These are phyloP conservation scores for Boletus semigastroideus DNA, from an alignment of 1,284 basidiomycete genomes.

Conservation along the genomic window DNA sequence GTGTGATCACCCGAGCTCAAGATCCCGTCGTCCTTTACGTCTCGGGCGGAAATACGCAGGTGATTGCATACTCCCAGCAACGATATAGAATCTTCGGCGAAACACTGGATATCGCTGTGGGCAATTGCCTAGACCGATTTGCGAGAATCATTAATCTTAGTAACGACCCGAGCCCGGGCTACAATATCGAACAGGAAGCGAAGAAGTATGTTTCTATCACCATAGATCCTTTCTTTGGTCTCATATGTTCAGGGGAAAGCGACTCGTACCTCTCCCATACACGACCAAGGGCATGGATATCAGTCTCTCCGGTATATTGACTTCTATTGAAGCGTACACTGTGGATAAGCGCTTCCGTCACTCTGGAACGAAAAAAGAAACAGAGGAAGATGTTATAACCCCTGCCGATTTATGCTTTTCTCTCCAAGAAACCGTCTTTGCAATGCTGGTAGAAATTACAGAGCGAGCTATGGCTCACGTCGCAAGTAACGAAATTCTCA, in stretches of 20 bases:
- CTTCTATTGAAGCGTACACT: slow-evolving; percentile 88
- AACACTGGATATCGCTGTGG: slow-evolving; percentile 98
- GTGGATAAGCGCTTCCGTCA: slow-evolving; percentile 70
- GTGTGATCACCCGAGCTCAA: slow-evolving; percentile 90
- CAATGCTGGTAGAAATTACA: slow-evolving; percentile 99
- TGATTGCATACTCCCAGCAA: slow-evolving; percentile 97
- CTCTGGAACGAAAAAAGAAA: slow-evolving; percentile 37
- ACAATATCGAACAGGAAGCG: slow-evolving; percentile 96
- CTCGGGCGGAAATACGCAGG: slow-evolving; percentile 98
- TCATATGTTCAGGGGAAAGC: slow-evolving; percentile 55
- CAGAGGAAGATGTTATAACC: slow-evolving; percentile 75
- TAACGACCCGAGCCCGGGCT: slow-evolving; percentile 97
- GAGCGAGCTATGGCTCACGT: slow-evolving; percentile 99
- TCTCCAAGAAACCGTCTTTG: slow-evolving; percentile 95
- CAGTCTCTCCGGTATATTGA: slow-evolving; percentile 90
- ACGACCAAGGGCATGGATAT: slow-evolving; percentile 99
- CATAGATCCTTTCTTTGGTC: neutral
- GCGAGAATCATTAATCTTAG: slow-evolving; percentile 94
- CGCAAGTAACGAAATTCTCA: slow-evolving; percentile 92
- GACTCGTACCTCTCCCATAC: slow-evolving; percentile 86
- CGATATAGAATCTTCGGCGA: slow-evolving; percentile 99
- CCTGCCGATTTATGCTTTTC: slow-evolving; percentile 96
- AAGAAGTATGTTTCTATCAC: slow-evolving; percentile 60
- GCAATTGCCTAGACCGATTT: slow-evolving; percentile 97
- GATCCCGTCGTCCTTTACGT: slow-evolving; percentile 99